Evolutionary conservation across 176 grass and related monocot species (phyloP).

Genomic region (maize (Zea mays)): Zm-B73-REFERENCE-NAM-5.0 NC_050100.1:41813001-41813500

Average conservation of each 20-base stretch:
- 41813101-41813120: conserved; percentile 46
- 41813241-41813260: conserved; percentile 45
- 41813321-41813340: conserved; percentile 43
- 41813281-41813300: conserved; percentile 40
- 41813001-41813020: conserved; percentile 59
- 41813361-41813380: conserved; percentile 54
- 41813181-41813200: conserved; percentile 63
- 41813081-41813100: conserved; percentile 65
- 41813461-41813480: conserved; percentile 21
- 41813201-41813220: conserved; percentile 52
- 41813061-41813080: conserved; percentile 51
- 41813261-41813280: conserved; percentile 51
- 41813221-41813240: conserved; percentile 37
- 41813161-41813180: conserved; percentile 52
- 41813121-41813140: conserved; percentile 52
- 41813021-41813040: conserved; percentile 47
- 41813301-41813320: conserved; percentile 33
- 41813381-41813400: conserved; percentile 63
- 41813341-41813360: conserved; percentile 44
- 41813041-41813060: conserved; percentile 39
- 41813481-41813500: conserved; percentile 39
- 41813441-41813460: conserved; percentile 13
- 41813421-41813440: conserved; percentile 31
- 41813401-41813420: conserved; percentile 44
- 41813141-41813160: conserved; percentile 27